phyloP scores from a whole-genome alignment of 1,284 basidiomycete species.

The Volvariella surrecta region DNA sequence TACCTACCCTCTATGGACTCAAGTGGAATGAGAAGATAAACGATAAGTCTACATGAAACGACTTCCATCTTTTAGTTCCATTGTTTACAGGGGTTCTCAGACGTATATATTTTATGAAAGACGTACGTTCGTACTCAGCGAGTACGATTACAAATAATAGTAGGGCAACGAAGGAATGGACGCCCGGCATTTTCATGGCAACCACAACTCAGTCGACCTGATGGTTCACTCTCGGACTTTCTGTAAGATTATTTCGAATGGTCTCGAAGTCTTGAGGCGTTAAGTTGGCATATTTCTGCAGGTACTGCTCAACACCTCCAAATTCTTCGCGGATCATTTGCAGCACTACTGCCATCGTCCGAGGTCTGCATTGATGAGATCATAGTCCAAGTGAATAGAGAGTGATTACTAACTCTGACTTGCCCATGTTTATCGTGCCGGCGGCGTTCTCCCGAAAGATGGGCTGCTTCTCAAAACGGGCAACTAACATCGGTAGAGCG shows the following conservation, averaged over 20 bases:
- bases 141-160: no score
- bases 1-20: no score
- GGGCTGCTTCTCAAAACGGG: conserved; percentile 22
- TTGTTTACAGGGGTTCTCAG: no score
- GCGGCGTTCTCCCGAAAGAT: conserved; percentile 29
- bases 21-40: no score
- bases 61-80: no score
- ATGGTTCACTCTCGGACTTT: no score
- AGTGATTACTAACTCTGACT: conserved; percentile 21
- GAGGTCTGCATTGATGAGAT: conserved; percentile 16
- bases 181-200: no score
- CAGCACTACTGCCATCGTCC: conserved; percentile 27
- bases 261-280: conserved; percentile 23
- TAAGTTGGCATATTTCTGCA: conserved; percentile 20
- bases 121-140: no score
- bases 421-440: conserved; percentile 27
- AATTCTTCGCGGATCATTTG: conserved; percentile 25
- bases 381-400: not conserved
- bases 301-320: conserved; percentile 26
- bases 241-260: not conserved
- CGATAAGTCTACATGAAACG: no score
- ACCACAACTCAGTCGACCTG: no score
- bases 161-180: no score
- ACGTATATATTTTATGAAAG: no score
- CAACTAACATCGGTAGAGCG: conserved; percentile 21